phyloP scores from a whole-genome alignment of 805 yeast genomes.

The Maudiozyma barnettii region DNA sequence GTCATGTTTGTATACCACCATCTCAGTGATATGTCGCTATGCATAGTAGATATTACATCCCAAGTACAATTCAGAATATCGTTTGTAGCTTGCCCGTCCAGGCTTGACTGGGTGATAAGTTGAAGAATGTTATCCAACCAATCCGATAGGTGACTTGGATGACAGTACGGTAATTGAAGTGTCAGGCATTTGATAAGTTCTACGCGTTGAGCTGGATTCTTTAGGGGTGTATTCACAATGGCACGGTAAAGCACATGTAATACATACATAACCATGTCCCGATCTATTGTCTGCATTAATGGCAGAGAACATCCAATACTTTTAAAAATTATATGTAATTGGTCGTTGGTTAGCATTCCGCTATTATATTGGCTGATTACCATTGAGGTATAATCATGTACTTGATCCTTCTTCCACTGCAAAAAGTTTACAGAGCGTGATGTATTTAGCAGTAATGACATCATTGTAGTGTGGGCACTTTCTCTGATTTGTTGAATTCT shows the following conservation, averaged over 20 bases:
- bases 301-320: conserved; percentile 10
- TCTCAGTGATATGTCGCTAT: conserved; percentile 14
- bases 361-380: conserved; percentile 12
- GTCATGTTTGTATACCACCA: conserved; percentile 24
- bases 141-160: conserved; percentile 7
- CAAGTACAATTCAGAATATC: conserved; percentile 15
- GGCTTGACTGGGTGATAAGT: conserved; percentile 5
- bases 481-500: conserved; percentile 14
- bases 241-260: conserved; percentile 17
- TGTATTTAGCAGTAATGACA: conserved; percentile 11
- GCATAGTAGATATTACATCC: conserved; percentile 13
- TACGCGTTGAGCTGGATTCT: conserved; percentile 5
- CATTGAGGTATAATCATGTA: conserved; percentile 9
- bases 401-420: conserved; percentile 14
- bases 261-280: conserved; percentile 13
- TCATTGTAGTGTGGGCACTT: conserved; percentile 15
- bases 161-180: conserved; percentile 13
- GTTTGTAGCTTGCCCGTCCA: conserved; percentile 2
- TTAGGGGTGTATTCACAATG: conserved; percentile 8
- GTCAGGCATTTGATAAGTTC: conserved; percentile 18
- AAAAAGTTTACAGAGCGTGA: conserved; percentile 1
- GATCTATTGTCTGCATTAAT: conserved; percentile 5
- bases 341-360: conserved; percentile 11
- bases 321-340: conserved; percentile 13
- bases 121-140: conserved; percentile 24